These are phyloP conservation scores for Corchorus capsularis DNA, from an alignment of 345 rosid genomes.

Conservation along the genomic window DNA sequence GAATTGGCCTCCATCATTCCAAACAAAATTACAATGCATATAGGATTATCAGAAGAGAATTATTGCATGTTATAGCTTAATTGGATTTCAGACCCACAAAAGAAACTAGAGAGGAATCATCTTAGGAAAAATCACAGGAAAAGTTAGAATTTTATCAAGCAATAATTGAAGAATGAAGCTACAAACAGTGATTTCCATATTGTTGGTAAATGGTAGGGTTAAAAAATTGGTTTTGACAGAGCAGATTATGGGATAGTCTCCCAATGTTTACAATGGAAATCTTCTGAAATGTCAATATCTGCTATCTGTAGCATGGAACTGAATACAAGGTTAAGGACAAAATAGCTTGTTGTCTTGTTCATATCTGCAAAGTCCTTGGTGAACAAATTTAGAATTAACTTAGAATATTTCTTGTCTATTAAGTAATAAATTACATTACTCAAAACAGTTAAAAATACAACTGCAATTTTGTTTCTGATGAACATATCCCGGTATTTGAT, in stretches of 20 bases:
- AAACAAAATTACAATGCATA: constrained; percentile 13
- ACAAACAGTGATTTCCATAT: not conserved
- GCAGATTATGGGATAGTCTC: not conserved
- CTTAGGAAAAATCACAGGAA: no score
- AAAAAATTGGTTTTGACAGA: not conserved
- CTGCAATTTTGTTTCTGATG: not conserved
- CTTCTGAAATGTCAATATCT: constrained; percentile 18
- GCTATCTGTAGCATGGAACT: constrained; percentile 1
- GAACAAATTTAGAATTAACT: not conserved
- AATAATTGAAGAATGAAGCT: constrained; percentile 14
- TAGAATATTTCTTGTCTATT: not conserved
- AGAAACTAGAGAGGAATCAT: not conserved
- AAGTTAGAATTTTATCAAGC: not conserved
- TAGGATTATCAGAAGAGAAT: not conserved
- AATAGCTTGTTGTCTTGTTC: not conserved
- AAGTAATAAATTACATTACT: not conserved
- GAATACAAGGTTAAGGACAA: not conserved
- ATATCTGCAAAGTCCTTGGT: not conserved
- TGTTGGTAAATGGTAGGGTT: not conserved
- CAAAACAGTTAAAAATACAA: not conserved
- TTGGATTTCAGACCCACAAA: constrained; percentile 7
- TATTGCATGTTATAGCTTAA: not conserved
- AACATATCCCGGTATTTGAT: no score
- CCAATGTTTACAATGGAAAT: not conserved
- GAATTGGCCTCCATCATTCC: constrained; percentile 25